Base-by-base conservation (phyloP, 148 eudicot species). In the Vaccinium corymbosum region DNA sequence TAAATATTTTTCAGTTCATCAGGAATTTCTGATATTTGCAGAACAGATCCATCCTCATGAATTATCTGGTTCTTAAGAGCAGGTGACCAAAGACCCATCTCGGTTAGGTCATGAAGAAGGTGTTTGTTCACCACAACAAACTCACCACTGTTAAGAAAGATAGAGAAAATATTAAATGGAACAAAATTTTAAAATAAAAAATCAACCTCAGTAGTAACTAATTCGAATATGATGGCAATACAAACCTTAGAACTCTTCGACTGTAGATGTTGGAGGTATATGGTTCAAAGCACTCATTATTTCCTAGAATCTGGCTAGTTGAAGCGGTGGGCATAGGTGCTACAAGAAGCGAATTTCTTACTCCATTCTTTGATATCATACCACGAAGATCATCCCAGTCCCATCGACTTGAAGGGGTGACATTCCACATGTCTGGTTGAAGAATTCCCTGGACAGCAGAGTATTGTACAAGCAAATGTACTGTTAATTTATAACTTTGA, bases 311-410 rank as follows among this genome's bases (percentile, higher is more conserved):
- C 87, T 97, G 98, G 86, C 98, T 95, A 35, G 98, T 94, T 79
- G 99, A 96, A 83, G 99, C 99, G 82, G 99, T 96, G 50, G 99
- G 99, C 99, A 96, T 96, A 62, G 99, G 99, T 29, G 99, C 99
- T 68, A 97, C 90, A 72, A 97, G 98, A 78, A 97, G 95, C 55
- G 99, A 97, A 85, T 97, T 97, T 82, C 99, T 92, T 7, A 95
- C 84, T n/a, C 99, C 99, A 78, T 91, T 87, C 79, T 86, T 86
- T 48, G 92, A 85, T 78, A 97, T 93, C 93, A 88, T 90, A 76
- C 82, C 71, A 38, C 99, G 91, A 59, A 97, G 93, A 79, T 85
- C 87, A 85, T 79, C 84, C 99, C 99, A 97, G 85, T 97, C 94
- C 97, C 99, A 94, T 81, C 93, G 85, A 86, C 88, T 90, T 15